These are phyloP conservation scores for Candida cerambycidarum DNA, from an alignment of 805 yeast species.

Conservation along the genomic window DNA sequence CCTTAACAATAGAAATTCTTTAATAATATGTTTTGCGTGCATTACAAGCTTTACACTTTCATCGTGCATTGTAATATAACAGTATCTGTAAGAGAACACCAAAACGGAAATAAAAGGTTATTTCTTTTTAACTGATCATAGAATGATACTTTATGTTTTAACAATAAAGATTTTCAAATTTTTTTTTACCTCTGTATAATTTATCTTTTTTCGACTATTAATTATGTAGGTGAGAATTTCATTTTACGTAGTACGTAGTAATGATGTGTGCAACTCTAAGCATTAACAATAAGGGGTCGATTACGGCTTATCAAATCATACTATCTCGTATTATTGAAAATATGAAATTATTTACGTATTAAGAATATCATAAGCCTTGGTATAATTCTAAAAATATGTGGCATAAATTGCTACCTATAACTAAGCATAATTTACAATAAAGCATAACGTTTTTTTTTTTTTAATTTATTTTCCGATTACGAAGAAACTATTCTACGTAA, in stretches of 20 bases:
- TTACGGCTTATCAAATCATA: too few species aligned
- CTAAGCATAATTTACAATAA: too few species aligned
- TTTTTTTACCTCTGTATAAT: too few species aligned
- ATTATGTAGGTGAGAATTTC: neutral
- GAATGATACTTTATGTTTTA: neutral
- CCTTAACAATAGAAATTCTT: neutral
- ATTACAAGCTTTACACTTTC: neutral
- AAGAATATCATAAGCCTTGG: too few species aligned
- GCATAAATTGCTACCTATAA: too few species aligned
- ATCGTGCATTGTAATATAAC: neutral
- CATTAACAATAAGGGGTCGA: neutral
- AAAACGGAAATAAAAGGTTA: neutral
- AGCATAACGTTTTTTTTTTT: neutral
- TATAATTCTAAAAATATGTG: too few species aligned
- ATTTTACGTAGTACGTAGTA: neutral
- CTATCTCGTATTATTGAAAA: too few species aligned
- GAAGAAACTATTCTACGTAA: conserved; percentile 4
- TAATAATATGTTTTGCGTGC: neutral
- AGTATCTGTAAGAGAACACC: conserved; percentile 3
- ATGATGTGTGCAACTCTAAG: neutral
- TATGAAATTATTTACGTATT: too few species aligned
- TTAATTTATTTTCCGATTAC: conserved; percentile 3
- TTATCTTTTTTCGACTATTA: too few species aligned
- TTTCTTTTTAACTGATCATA: conserved; percentile 1
- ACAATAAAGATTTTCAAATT: conserved; percentile 1